Percentiles rank a stretch among this genome's conserved stretches.
phyloP scores from a whole-genome alignment of 164 flowering plant species.

The Taxillus chinensis region DNA sequence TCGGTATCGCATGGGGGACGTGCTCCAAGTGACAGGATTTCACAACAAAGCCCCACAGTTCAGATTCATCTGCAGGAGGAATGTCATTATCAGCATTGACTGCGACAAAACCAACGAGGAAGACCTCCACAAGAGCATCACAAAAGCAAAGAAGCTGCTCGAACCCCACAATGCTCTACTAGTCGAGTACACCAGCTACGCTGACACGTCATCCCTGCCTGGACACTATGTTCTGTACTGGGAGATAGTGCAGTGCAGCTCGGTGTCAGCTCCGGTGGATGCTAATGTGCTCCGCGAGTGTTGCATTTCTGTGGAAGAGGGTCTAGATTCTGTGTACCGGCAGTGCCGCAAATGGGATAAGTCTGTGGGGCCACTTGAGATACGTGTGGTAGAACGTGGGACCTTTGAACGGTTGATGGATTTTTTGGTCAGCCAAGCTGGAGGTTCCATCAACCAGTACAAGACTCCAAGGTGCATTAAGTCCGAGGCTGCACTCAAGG shows the following conservation, averaged over 20 bases:
- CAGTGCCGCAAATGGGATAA: conserved; percentile 52
- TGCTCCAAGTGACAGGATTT: conserved; percentile 74
- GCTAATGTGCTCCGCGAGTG: conserved; percentile 38
- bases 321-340: conserved; percentile 56
- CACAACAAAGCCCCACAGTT: conserved; percentile 74
- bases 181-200: conserved; percentile 76
- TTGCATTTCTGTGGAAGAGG: conserved; percentile 58
- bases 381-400: conserved; percentile 57
- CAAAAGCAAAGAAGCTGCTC: conserved; percentile 40
- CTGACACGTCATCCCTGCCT: conserved; percentile 62
- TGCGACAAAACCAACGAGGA: conserved; percentile 79
- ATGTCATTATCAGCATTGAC: conserved; percentile 72
- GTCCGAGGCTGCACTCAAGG: conserved; percentile 32
- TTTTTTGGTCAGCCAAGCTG: conserved; percentile 37
- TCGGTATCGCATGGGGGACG: conserved; percentile 71
- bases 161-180: conserved; percentile 52
- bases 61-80: conserved; percentile 67
- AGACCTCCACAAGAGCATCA: conserved; percentile 66
- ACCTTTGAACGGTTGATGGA: conserved; percentile 76
- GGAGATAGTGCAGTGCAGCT: conserved; percentile 37
- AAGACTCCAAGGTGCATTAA: conserved; percentile 82
- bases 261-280: conserved; percentile 6
- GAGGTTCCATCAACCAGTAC: conserved; percentile 77
- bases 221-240: conserved; percentile 81
- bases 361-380: conserved; percentile 76